Base-by-base conservation (phyloP, 2,329 filamentous ascomycete genomes). In the Teratosphaeria viscida region DNA sequence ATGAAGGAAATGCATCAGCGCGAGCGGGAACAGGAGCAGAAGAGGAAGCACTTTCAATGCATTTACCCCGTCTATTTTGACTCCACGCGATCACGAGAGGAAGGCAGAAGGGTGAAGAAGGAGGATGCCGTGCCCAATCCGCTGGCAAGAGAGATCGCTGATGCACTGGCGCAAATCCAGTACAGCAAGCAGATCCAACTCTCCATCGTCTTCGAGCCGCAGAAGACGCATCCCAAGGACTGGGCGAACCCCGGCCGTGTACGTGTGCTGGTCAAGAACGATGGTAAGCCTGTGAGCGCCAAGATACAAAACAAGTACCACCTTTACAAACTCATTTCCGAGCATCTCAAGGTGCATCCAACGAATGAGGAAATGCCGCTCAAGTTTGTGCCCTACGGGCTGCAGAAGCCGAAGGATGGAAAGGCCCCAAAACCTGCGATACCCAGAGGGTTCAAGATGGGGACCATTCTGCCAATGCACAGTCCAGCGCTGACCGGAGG, bases 11-110 rank as follows among this genome's bases (percentile, higher is more conserved):
- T 64, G 52, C 57, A 63, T 29, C 62, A 66, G 62, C 72, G 66
- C 52, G 76, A 74, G 57, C 77, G 73, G 66, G 76, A 75, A 60
- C 75, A 79, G 66, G 78, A 78, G 60, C 80, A 84, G 62, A 79
- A 79, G 61, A 79, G 90, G 74, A 89, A 87, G 71, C 79, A 85
- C 75, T 96, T 86, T 78, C 88, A 94, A 74, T 92, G 90, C 75
- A 81, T 99, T 29, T 99, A 99, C 78, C 92, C 94, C 0, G 78
- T 97, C 61, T 99, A 99, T 81, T 99, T 99, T 71, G 92, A 96
- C 80, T 82, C 81, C 64, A 79, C 79, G 27, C 85, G 89, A 56
- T 83, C 84, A 52, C 85, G 92, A 60, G 85, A 86, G 60, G 82
- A 95, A 69, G 94, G 94, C 43, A 85, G 94, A 16, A 87, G 92